phyloP scores from a whole-genome alignment of 2,329 filamentous ascomycete species.

The Fusarium lyarnte region DNA sequence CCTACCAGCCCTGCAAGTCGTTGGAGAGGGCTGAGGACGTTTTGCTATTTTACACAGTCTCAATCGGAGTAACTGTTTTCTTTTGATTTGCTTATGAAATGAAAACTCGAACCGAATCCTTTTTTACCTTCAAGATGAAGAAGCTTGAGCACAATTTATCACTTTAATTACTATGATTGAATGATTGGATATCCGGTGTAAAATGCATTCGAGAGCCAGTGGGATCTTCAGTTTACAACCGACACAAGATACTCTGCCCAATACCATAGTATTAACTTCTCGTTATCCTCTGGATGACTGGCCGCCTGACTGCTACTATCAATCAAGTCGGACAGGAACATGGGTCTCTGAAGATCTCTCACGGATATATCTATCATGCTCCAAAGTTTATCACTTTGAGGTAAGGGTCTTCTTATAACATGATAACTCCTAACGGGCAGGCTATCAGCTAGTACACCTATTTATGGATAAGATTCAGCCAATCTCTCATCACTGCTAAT shows the following conservation, averaged over 20 bases:
- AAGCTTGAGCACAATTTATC: not conserved
- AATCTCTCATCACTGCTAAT: not conserved
- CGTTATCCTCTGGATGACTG: not conserved
- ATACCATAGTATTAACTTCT: not conserved
- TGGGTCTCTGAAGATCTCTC: not conserved
- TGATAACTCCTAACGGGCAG: not conserved
- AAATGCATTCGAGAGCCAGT: not conserved
- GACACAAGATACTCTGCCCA: not conserved
- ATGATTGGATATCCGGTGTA: not conserved
- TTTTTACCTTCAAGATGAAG: not conserved
- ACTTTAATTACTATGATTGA: not conserved
- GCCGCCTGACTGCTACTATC: not conserved
- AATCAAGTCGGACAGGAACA: not conserved
- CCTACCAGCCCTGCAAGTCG: not conserved
- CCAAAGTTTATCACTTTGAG: not conserved
- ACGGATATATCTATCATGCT: not conserved
- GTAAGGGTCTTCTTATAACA: not conserved
- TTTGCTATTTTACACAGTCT: not conserved
- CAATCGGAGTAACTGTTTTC: not conserved
- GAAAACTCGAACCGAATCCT: not conserved
- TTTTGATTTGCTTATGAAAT: not conserved
- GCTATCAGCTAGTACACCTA: not conserved
- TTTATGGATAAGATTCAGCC: not conserved
- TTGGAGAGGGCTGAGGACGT: not conserved
- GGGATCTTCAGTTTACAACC: not conserved